Percentiles rank a stretch among this genome's conserved stretches.
Evolutionary conservation across 2,329 filamentous ascomycete genomes (phyloP).

Genomic region (Sarocladium oryzae): DNA sequence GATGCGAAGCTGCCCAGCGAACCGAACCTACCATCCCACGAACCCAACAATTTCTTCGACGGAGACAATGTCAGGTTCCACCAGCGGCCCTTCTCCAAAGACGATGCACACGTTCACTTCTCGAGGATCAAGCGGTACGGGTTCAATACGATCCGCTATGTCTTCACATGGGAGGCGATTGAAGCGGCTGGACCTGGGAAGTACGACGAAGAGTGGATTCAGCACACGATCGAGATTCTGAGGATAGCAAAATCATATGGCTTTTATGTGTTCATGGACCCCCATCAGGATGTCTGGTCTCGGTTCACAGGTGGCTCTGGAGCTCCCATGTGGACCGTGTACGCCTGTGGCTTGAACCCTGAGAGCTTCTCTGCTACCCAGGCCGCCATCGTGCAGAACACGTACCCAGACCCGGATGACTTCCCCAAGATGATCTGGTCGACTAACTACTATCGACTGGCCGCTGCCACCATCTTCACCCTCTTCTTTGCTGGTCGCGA

Average conservation of each 20-base stretch:
- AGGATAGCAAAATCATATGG: conserved; percentile 81
- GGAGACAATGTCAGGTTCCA: conserved; percentile 89
- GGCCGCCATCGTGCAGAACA: conserved; percentile 92
- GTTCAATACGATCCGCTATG: conserved; percentile 92
- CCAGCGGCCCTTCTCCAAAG: conserved; percentile 72
- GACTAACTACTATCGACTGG: conserved; percentile 88
- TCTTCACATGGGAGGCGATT: conserved; percentile 99
- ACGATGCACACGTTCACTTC: conserved; percentile 83
- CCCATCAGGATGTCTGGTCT: conserved; percentile 98
- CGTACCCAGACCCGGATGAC: conserved; percentile 72
- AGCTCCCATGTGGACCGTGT: conserved; percentile 95
- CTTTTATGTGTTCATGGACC: conserved; percentile 98
- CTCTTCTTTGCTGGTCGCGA: conserved; percentile 86
- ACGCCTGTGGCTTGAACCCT: conserved; percentile 88
- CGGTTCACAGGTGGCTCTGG: conserved; percentile 90
- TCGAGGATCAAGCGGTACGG: conserved; percentile 78
- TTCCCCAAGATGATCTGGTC: conserved; percentile 99
- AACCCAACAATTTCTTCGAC: conserved; percentile 77
- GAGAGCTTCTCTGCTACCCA: conserved; percentile 78
- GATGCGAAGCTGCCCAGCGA: conserved; percentile 84
- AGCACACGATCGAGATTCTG: conserved; percentile 81
- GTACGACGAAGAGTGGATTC: conserved; percentile 91
- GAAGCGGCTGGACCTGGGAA: conserved; percentile 83
- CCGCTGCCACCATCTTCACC: conserved; percentile 85
- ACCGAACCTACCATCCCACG: conserved; percentile 76